These are phyloP conservation scores for Lachancea nothofagi DNA, from an alignment of 805 yeast species.

Conservation along the genomic window DNA sequence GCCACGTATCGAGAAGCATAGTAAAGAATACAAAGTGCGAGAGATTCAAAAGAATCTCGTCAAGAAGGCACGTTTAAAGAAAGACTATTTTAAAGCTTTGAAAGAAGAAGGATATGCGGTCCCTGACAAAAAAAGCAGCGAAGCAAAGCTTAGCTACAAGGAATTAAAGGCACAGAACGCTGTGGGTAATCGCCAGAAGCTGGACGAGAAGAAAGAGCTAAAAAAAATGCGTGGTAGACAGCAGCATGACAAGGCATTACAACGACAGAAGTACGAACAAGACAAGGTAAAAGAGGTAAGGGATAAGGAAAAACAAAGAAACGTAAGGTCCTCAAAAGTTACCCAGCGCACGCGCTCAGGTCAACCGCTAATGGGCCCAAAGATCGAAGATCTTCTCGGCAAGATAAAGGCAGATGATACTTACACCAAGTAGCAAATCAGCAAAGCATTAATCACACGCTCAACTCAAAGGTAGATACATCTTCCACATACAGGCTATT, in stretches of 20 bases:
- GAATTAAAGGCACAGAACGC: conserved; percentile 21
- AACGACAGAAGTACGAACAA: conserved; percentile 41
- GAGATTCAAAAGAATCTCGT: conserved; percentile 75
- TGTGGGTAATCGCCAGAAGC: conserved; percentile 24
- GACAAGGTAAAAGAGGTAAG: conserved; percentile 31
- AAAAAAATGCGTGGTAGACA: conserved; percentile 34
- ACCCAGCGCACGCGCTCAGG: conserved; percentile 62
- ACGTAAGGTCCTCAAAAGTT: conserved; percentile 41
- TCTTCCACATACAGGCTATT: conserved; percentile 9
- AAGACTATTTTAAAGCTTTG: conserved; percentile 71
- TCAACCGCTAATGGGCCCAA: conserved; percentile 88
- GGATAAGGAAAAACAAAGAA: conserved; percentile 39
- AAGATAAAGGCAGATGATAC: conserved; percentile 56
- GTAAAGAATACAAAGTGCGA: conserved; percentile 37
- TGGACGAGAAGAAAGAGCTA: conserved; percentile 34
- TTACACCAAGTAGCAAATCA: conserved; percentile 18
- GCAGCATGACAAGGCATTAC: conserved; percentile 28
- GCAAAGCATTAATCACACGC: not conserved
- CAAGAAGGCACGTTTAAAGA: conserved; percentile 76
- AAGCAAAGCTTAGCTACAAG: conserved; percentile 16
- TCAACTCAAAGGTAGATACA: conserved; percentile 9
- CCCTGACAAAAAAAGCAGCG: conserved; percentile 37
- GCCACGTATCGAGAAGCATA: conserved; percentile 26
- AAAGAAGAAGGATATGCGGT: conserved; percentile 61
- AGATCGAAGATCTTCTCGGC: conserved; percentile 70